phyloP scores from a whole-genome alignment of 129 eudicot genomes.

The Solidago caesia region DNA sequence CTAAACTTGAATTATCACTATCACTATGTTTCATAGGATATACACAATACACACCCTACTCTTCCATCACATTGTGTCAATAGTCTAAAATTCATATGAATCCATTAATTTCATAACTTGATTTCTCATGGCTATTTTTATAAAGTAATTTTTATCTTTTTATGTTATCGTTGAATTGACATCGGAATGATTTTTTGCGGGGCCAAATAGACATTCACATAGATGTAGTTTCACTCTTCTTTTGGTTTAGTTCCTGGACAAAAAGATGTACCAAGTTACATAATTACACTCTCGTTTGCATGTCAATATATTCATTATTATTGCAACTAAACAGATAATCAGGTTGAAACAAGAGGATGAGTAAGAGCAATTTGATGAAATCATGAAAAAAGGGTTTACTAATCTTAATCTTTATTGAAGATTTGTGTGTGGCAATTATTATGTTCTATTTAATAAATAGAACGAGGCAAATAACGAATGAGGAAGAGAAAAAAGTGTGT shows the following conservation, averaged over 20 bases:
- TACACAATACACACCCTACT: no score
- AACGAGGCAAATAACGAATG: neutral
- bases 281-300: neutral
- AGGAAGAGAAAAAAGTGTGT: neutral
- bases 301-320: neutral
- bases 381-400: neutral
- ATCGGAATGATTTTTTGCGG: neutral
- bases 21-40: no score
- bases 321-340: neutral
- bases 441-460: neutral
- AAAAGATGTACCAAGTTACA: constrained; percentile 1
- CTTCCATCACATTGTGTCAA: neutral
- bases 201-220: constrained; percentile 2
- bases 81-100: neutral
- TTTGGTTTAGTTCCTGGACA: constrained; percentile 1
- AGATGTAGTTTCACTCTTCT: neutral
- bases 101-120: neutral
- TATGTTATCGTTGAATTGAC: neutral
- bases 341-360: constrained; percentile 8
- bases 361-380: neutral
- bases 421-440: neutral
- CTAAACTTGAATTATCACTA: no score
- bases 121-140: neutral
- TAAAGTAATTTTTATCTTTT: neutral
- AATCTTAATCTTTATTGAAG: neutral